Evolutionary conservation across 148 eudicot genomes (phyloP).

Genomic region (Heliamphora exappendiculata): DNA sequence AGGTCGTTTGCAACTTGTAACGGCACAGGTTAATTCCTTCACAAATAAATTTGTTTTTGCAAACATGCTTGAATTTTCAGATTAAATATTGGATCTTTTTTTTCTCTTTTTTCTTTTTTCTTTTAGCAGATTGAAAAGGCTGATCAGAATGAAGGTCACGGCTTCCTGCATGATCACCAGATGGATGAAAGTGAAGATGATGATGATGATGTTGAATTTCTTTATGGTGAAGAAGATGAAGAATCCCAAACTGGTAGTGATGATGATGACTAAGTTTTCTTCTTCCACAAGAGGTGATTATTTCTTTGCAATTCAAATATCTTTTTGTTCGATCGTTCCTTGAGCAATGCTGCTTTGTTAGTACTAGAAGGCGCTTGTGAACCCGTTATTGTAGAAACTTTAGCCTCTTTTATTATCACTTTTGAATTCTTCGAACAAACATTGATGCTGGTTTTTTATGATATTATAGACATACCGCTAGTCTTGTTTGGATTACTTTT

Average conservation of each 20-base stretch:
- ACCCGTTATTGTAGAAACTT: neutral
- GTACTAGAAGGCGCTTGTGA: neutral
- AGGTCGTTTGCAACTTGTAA: slow-evolving; percentile 85
- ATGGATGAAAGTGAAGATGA: slow-evolving; percentile 65
- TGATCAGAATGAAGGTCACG: slow-evolving; percentile 31
- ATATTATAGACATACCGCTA: neutral
- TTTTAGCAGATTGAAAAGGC: slow-evolving; percentile 69
- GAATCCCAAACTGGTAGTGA: slow-evolving; percentile 46
- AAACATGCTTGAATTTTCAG: neutral
- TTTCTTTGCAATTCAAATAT: neutral
- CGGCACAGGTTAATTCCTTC: slow-evolving; percentile 60
- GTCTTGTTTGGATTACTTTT: neutral
- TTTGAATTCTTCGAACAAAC: neutral
- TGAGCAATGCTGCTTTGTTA: neutral
- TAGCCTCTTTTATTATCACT: neutral
- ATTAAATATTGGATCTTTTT: neutral
- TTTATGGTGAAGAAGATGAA: slow-evolving; percentile 56
- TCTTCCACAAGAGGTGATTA: neutral
- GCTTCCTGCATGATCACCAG: slow-evolving; percentile 23
- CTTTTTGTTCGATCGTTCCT: neutral
- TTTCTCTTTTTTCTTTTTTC: neutral
- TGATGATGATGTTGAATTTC: slow-evolving; percentile 59
- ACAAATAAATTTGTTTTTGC: neutral
- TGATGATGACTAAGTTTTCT: slow-evolving; percentile 30
- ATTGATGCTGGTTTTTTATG: neutral